phyloP scores from a whole-genome alignment of 106 monocot species.

The Vanilla planifolia region DNA sequence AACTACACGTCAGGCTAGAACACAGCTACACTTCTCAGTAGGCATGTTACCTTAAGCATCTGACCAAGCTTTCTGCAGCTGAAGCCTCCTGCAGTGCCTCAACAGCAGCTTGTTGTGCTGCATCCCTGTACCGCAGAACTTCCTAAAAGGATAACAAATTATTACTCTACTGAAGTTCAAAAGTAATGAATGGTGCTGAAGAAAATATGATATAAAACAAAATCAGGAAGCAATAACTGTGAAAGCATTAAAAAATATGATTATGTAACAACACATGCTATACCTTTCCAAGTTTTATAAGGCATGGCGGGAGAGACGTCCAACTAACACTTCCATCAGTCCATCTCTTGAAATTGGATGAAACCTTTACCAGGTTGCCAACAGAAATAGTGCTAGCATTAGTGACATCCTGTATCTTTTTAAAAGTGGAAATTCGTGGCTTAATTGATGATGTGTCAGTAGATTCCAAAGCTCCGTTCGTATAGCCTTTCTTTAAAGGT shows the following conservation, averaged over 20 bases:
- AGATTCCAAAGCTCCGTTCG: constrained; percentile 20
- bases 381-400: constrained; percentile 20
- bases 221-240: not conserved
- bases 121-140: constrained; percentile 38
- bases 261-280: constrained; percentile 2
- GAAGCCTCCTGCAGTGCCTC: constrained; percentile 64
- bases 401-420: constrained; percentile 33
- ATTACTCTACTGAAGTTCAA: not conserved
- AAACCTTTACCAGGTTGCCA: constrained; percentile 41
- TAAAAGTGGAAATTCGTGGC: constrained; percentile 17
- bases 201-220: no score
- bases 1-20: not conserved
- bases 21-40: not conserved
- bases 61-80: constrained; percentile 51
- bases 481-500: constrained; percentile 27
- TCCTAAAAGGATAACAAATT: constrained; percentile 21
- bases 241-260: not conserved
- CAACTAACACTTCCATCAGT: constrained; percentile 59
- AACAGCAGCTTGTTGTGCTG: constrained; percentile 49
- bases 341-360: constrained; percentile 34
- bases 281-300: constrained; percentile 83
- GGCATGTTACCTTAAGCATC: constrained; percentile 39
- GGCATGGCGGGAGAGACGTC: constrained; percentile 48
- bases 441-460: constrained; percentile 23
- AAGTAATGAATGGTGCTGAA: no score